Evolutionary conservation across 2,329 filamentous ascomycete species (phyloP).

Genomic region (Biscogniauxia sp.): DNA sequence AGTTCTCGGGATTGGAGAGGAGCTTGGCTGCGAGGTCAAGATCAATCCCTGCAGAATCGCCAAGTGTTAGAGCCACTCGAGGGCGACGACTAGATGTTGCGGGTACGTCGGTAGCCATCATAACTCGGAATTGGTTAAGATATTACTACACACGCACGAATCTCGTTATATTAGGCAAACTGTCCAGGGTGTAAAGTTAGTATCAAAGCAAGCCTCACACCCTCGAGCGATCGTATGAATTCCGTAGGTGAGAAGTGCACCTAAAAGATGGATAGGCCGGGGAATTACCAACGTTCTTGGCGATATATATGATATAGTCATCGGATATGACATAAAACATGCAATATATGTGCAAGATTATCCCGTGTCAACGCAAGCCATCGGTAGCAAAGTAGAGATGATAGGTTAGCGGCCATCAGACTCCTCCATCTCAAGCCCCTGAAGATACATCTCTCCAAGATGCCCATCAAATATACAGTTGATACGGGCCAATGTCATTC

Average conservation of each 20-base stretch:
- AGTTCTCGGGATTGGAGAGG: slow-evolving; percentile 28
- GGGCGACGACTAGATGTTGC: slow-evolving; percentile 11
- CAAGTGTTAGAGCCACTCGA: slow-evolving; percentile 32
- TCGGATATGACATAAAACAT: neutral
- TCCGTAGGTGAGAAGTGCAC: neutral
- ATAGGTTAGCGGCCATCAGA: neutral
- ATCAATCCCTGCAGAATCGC: slow-evolving; percentile 33
- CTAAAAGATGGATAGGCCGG: neutral
- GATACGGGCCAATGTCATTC: neutral
- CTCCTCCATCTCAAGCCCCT: neutral
- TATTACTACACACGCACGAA: neutral
- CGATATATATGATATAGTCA: neutral
- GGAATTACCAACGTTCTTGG: neutral
- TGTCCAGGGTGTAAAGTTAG: neutral
- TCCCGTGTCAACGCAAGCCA: neutral
- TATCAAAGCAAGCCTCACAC: neutral
- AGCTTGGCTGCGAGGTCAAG: slow-evolving; percentile 34
- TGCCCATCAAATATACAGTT: neutral
- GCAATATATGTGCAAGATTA: neutral
- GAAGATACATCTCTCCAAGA: neutral
- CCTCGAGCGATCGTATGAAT: too few species aligned
- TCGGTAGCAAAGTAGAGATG: neutral
- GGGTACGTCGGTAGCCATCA: neutral
- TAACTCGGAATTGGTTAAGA: neutral
- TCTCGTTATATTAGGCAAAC: too few species aligned